phyloP scores from a whole-genome alignment of 2,329 filamentous ascomycete species.

The Westerdykella ornata region DNA sequence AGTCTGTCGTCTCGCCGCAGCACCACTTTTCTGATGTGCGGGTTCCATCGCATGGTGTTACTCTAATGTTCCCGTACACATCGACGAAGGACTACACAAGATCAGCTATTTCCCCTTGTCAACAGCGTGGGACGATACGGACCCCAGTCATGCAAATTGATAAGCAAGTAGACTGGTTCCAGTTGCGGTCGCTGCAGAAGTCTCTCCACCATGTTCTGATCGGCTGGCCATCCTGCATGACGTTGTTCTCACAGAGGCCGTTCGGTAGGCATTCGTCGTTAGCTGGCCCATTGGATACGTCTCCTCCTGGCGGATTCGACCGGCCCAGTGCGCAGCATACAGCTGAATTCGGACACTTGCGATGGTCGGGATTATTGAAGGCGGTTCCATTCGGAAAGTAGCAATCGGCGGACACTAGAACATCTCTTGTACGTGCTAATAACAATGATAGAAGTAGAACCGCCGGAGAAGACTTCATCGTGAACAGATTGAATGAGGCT shows the following conservation, averaged over 20 bases:
- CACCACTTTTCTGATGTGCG: conserved; percentile 5
- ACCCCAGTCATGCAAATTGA: conserved; percentile 2
- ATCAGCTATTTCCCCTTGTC: no score
- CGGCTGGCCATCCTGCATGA: neutral
- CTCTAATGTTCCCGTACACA: neutral
- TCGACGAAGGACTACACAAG: no score
- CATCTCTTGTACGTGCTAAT: no score
- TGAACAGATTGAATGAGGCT: conserved; percentile 10
- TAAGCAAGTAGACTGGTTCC: conserved; percentile 1
- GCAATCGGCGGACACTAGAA: neutral
- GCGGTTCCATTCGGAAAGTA: conserved; percentile 4
- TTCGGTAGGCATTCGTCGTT: conserved; percentile 4
- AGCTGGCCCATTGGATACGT: conserved; percentile 1
- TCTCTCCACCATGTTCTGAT: neutral
- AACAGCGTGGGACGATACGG: no score
- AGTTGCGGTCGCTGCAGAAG: neutral
- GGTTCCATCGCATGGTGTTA: conserved; percentile 9
- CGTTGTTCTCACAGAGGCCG: conserved; percentile 1
- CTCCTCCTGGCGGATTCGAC: conserved; percentile 2
- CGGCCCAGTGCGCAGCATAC: conserved; percentile 5
- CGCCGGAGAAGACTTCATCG: neutral
- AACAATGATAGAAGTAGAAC: no score
- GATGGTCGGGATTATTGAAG: conserved; percentile 1
- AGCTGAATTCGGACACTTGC: neutral
- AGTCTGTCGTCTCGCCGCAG: conserved; percentile 4